A percentile compares a stretch with the other conserved stretches of the same genome.
Evolutionary conservation across 2,329 filamentous ascomycete species (phyloP).

Genomic region (Hypoxylon sp.): DNA sequence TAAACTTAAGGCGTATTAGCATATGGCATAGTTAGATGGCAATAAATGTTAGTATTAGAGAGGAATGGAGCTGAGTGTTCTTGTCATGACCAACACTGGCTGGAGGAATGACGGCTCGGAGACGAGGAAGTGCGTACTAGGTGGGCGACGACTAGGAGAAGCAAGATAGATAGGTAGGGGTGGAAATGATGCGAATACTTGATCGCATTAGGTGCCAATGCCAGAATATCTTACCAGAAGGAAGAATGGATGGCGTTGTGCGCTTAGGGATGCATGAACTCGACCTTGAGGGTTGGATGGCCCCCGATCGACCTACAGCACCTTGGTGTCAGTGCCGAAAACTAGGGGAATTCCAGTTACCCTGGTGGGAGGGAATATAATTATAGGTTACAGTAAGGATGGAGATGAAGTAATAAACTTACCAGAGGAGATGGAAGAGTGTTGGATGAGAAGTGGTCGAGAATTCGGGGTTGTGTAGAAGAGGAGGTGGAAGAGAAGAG

Average conservation of each 20-base stretch:
- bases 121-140: slow-evolving; percentile 31
- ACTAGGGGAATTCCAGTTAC: slow-evolving; percentile 27
- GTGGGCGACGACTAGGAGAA: slow-evolving; percentile 38
- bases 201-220: slow-evolving; percentile 58
- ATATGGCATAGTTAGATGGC: slow-evolving; percentile 16
- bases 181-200: slow-evolving; percentile 45
- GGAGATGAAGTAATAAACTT: slow-evolving; percentile 47
- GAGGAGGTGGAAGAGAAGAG: slow-evolving; percentile 55
- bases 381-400: slow-evolving; percentile 30
- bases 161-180: slow-evolving; percentile 40
- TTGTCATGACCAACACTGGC: slow-evolving; percentile 37
- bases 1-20: slow-evolving; percentile 32
- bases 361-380: slow-evolving; percentile 20
- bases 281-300: slow-evolving; percentile 50
- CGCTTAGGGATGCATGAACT: slow-evolving; percentile 54
- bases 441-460: slow-evolving; percentile 48
- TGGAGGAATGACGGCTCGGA: slow-evolving; percentile 40
- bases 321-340: slow-evolving; percentile 41
- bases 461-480: slow-evolving; percentile 50
- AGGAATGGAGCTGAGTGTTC: slow-evolving; percentile 25
- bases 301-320: slow-evolving; percentile 50
- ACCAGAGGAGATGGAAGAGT: slow-evolving; percentile 47
- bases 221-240: slow-evolving; percentile 57
- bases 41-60: slow-evolving; percentile 16
- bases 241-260: slow-evolving; percentile 54